These are phyloP conservation scores for Przewalskia tangutica DNA, from an alignment of 257 asterid genomes.

Conservation along the genomic window DNA sequence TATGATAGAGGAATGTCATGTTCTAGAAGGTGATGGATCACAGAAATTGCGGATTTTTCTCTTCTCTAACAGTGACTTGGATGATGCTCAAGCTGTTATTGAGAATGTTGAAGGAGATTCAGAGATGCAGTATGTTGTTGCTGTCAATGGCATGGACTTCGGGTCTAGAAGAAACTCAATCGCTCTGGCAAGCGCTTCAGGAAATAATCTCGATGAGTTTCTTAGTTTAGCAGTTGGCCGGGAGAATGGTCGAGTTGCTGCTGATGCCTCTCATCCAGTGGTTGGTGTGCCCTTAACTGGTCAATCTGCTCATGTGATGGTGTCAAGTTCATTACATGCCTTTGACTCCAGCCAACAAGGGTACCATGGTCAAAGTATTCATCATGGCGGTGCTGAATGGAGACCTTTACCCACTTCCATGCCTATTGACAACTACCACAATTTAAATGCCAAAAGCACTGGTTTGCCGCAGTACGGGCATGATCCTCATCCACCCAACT, in stretches of 20 bases:
- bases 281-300: constrained; percentile 26
- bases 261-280: constrained; percentile 22
- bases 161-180: constrained; percentile 66
- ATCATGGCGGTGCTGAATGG: constrained; percentile 40
- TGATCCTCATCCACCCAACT: constrained; percentile 34
- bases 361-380: constrained; percentile 25
- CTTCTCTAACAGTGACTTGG: constrained; percentile 48
- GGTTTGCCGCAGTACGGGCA: constrained; percentile 22
- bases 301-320: constrained; percentile 33
- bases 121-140: constrained; percentile 69
- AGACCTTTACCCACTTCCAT: constrained; percentile 27
- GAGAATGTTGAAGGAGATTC: constrained; percentile 51
- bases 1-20: constrained; percentile 81
- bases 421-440: constrained; percentile 21
- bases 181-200: constrained; percentile 40
- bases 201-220: constrained; percentile 63
- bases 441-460: constrained; percentile 20
- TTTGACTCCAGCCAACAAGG: constrained; percentile 32
- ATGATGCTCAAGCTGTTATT: constrained; percentile 52
- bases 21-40: constrained; percentile 46
- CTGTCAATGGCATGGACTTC: constrained; percentile 75
- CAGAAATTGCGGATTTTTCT: constrained; percentile 75
- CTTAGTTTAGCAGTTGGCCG: constrained; percentile 39
- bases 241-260: constrained; percentile 33
- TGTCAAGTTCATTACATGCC: constrained; percentile 32